Evolutionary conservation across 768 basidiomycete genomes (phyloP).

Genomic region (Strobilomyces confusus): DNA sequence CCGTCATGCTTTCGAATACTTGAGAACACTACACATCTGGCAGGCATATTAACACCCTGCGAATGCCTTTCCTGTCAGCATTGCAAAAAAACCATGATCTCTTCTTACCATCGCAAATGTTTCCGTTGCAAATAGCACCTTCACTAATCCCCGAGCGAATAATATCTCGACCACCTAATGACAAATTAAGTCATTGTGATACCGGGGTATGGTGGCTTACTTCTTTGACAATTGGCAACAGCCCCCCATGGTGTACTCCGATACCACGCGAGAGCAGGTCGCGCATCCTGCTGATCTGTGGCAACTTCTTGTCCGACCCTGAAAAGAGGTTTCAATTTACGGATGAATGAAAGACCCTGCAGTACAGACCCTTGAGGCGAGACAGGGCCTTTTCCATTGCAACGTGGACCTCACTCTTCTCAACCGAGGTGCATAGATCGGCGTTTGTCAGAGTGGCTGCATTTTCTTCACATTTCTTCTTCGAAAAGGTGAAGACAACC

Average conservation of each 20-base stretch:
- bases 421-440: constrained; percentile 82
- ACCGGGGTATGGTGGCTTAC: constrained; percentile 36
- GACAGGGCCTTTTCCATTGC: constrained; percentile 89
- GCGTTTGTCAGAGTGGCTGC: constrained; percentile 83
- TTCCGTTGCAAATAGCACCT: constrained; percentile 96
- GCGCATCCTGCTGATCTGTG: constrained; percentile 88
- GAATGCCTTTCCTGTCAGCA: constrained; percentile 7
- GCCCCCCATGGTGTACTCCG: constrained; percentile 95
- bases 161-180: constrained; percentile 89
- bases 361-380: constrained; percentile 72
- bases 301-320: constrained; percentile 90
- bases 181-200: constrained; percentile 3
- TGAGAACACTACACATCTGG: constrained; percentile 95
- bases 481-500: constrained; percentile 95
- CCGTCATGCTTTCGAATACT: constrained; percentile 95
- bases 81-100: background rate
- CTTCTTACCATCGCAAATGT: constrained; percentile 92
- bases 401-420: constrained; percentile 97
- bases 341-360: background rate
- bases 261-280: constrained; percentile 90
- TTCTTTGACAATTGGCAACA: constrained; percentile 96
- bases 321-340: constrained; percentile 6
- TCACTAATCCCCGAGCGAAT: constrained; percentile 93
- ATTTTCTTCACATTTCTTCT: constrained; percentile 96
- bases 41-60: constrained; percentile 99